Evolutionary conservation across 2,329 filamentous ascomycete genomes (phyloP).

Genomic region (Colletotrichum tanaceti): DNA sequence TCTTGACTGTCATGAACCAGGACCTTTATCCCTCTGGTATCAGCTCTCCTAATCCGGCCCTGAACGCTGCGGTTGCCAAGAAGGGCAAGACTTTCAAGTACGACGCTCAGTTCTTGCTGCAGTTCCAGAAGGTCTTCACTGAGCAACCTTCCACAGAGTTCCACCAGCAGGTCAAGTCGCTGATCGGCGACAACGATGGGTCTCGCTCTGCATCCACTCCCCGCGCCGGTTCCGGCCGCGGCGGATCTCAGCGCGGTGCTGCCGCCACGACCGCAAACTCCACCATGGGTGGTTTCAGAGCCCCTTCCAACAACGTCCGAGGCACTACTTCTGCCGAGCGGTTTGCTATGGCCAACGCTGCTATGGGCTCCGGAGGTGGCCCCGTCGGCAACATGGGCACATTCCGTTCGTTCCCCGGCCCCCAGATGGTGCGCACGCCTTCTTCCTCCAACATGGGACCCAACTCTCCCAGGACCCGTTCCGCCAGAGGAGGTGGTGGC

Average conservation of each 20-base stretch:
- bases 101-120: constrained; percentile 92
- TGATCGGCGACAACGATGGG: constrained; percentile 80
- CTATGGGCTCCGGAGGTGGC: constrained; percentile 49
- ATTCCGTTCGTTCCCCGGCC: constrained; percentile 64
- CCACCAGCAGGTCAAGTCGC: constrained; percentile 88
- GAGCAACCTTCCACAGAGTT: constrained; percentile 97
- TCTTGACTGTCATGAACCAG: constrained; percentile 82
- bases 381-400: constrained; percentile 51
- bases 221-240: constrained; percentile 64
- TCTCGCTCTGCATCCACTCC: constrained; percentile 71
- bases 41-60: constrained; percentile 88
- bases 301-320: constrained; percentile 56
- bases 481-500: constrained; percentile 59
- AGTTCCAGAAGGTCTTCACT: constrained; percentile 96
- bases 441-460: constrained; percentile 71
- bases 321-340: constrained; percentile 83
- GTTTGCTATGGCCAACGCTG: constrained; percentile 72
- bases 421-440: constrained; percentile 73
- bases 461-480: constrained; percentile 78
- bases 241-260: constrained; percentile 63
- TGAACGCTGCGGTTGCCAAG: constrained; percentile 83
- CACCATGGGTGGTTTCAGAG: constrained; percentile 76
- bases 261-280: constrained; percentile 57
- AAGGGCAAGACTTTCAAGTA: constrained; percentile 92
- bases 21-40: constrained; percentile 86